These are phyloP conservation scores for Neostapfia colusana DNA, from an alignment of 176 grass and related monocot species.

Conservation along the genomic window DNA sequence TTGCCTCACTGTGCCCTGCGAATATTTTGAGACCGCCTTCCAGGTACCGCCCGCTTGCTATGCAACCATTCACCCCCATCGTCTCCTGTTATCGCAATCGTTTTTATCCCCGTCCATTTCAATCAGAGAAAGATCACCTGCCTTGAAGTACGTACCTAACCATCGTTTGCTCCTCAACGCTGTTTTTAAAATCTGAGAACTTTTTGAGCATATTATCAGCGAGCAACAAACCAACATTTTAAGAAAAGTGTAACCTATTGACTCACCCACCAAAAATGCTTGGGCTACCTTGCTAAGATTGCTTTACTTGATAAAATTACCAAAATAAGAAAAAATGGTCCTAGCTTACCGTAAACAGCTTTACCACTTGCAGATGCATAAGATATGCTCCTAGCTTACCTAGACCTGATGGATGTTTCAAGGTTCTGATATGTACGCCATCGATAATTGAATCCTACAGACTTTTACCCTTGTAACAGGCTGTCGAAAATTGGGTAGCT, in stretches of 20 bases:
- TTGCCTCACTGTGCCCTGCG: slow-evolving; percentile 74
- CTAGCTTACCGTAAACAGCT: neutral
- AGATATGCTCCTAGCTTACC: neutral
- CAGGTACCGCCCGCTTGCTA: slow-evolving; percentile 28
- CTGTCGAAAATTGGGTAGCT: slow-evolving; percentile 51
- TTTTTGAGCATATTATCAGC: neutral
- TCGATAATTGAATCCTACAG: neutral
- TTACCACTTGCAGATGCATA: neutral
- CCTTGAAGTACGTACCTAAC: neutral
- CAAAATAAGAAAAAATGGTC: neutral
- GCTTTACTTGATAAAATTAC: neutral
- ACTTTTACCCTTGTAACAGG: slow-evolving; percentile 42
- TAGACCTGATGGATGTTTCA: neutral
- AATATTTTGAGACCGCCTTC: slow-evolving; percentile 77
- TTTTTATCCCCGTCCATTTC: neutral
- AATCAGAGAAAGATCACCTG: neutral
- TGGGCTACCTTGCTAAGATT: neutral
- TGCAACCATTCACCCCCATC: neutral
- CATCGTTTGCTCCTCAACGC: neutral
- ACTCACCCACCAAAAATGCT: too few relatives aligned
- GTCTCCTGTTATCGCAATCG: neutral
- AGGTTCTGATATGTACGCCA: neutral
- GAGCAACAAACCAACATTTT: neutral
- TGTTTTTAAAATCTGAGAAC: neutral
- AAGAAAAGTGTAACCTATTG: neutral